Evolutionary conservation across 768 basidiomycete species (phyloP).

Genomic region (Nidularia sp.): DNA sequence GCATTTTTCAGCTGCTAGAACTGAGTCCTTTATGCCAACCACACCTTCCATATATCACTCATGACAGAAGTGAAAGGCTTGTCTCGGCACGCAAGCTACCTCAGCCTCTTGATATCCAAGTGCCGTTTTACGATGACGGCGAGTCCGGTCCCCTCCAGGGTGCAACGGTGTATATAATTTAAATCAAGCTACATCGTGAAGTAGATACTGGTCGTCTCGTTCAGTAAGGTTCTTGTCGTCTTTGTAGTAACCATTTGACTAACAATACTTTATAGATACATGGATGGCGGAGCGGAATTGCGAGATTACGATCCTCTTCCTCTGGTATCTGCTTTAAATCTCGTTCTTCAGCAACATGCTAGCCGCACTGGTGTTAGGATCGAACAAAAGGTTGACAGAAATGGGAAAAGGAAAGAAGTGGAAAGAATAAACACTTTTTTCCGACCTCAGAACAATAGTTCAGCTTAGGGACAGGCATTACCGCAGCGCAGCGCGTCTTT

Average conservation of each 20-base stretch:
- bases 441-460: constrained; percentile 15
- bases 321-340: constrained; percentile 51
- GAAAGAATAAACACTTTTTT: constrained; percentile 57
- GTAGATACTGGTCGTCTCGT: constrained; percentile 27
- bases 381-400: neutral
- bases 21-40: constrained; percentile 24
- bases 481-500: constrained; percentile 43
- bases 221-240: constrained; percentile 19
- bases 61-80: constrained; percentile 43
- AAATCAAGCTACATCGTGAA: constrained; percentile 36
- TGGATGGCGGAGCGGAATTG: constrained; percentile 39
- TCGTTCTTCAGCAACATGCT: constrained; percentile 49
- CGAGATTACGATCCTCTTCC: constrained; percentile 45
- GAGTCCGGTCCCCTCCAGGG: constrained; percentile 25
- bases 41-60: constrained; percentile 42
- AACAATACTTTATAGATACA: constrained; percentile 34
- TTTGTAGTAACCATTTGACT: constrained; percentile 1
- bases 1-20: constrained; percentile 57
- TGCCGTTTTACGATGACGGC: constrained; percentile 39
- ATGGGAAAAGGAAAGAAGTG: constrained; percentile 27
- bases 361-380: constrained; percentile 30
- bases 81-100: constrained; percentile 42
- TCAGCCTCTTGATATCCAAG: constrained; percentile 33
- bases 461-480: constrained; percentile 28
- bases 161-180: constrained; percentile 36